A percentile compares a stretch with the other conserved stretches of the same genome.
Evolutionary conservation across 1,284 basidiomycete genomes (phyloP).

Genomic region (Albatrellus sp.): DNA sequence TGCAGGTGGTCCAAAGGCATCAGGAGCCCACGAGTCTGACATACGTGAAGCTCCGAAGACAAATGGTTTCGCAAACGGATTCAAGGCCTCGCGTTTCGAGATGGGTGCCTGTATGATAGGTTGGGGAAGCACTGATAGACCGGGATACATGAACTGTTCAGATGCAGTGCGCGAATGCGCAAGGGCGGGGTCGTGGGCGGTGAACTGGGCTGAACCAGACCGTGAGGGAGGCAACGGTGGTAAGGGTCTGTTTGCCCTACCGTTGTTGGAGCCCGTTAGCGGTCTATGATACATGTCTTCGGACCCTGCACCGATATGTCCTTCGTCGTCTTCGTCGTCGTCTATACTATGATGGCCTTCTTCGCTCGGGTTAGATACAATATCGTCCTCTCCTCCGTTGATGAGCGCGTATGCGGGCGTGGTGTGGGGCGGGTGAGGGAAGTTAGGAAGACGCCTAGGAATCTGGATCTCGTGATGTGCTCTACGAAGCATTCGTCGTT

Average conservation of each 20-base stretch:
- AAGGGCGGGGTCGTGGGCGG: conserved; percentile 45
- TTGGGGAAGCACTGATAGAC: not conserved
- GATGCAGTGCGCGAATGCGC: conserved; percentile 51
- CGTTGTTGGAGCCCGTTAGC: conserved; percentile 4
- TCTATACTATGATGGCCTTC: conserved; percentile 22
- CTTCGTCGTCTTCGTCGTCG: not conserved
- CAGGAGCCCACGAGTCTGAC: conserved; percentile 9
- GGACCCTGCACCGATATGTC: conserved; percentile 4
- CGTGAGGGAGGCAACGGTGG: conserved; percentile 52
- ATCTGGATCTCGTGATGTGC: conserved; percentile 31
- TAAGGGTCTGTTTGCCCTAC: conserved; percentile 1
- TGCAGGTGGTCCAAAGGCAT: conserved; percentile 11
- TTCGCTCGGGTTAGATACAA: conserved; percentile 75
- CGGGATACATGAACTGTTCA: conserved; percentile 17
- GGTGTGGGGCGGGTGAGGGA: conserved; percentile 55
- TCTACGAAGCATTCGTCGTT: conserved; percentile 41
- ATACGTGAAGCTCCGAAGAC: conserved; percentile 41
- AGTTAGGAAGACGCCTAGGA: conserved; percentile 61
- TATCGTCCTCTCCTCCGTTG: conserved; percentile 37
- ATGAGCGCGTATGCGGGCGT: conserved; percentile 9
- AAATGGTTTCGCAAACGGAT: conserved; percentile 71
- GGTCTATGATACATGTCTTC: conserved; percentile 10
- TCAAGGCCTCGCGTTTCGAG: conserved; percentile 32
- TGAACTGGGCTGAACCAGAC: conserved; percentile 45
- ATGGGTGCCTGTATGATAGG: conserved; percentile 8